Percentiles rank a stretch among this genome's conserved stretches.
These are phyloP conservation scores for Saussurea involucrata DNA, from an alignment of 129 eudicot species.

Conservation along the genomic window DNA sequence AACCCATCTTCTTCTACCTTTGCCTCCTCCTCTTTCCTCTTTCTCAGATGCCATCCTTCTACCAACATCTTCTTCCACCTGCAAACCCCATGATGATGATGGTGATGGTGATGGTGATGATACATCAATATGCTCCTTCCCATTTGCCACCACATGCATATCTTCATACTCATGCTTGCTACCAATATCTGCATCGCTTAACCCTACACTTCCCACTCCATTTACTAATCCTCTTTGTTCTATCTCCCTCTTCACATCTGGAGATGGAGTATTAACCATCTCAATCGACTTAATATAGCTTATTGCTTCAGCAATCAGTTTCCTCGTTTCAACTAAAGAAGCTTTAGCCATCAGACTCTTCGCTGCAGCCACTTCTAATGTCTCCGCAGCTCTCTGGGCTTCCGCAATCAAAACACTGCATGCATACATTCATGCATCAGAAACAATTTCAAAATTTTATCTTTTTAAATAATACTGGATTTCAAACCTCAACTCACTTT, in stretches of 20 bases:
- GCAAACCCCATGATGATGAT: conserved; percentile 2
- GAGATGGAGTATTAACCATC: conserved; percentile 7
- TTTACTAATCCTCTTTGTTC: conserved; percentile 33
- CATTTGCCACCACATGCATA: conserved; percentile 17
- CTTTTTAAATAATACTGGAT: background rate
- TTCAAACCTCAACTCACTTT: conserved; percentile 52
- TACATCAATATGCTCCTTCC: conserved; percentile 15
- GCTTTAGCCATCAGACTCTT: conserved; percentile 74
- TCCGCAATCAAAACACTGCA: conserved; percentile 78
- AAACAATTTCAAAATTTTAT: background rate
- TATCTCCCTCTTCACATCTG: conserved; percentile 1
- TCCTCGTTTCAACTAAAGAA: conserved; percentile 73
- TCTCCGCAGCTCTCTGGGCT: conserved; percentile 84
- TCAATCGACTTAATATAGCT: conserved; percentile 53
- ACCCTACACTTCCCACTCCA: conserved; percentile 30
- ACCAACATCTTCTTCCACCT: conserved; percentile 19
- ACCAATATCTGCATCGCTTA: conserved; percentile 4
- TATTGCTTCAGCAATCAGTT: conserved; percentile 78
- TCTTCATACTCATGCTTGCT: conserved; percentile 9
- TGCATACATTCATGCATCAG: background rate
- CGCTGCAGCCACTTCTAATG: conserved; percentile 74
- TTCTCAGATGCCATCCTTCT: conserved; percentile 12
- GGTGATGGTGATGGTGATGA: background rate
- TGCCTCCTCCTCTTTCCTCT: conserved; percentile 18
- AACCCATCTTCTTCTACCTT: conserved; percentile 80